phyloP scores from a whole-genome alignment of 768 basidiomycete genomes.

The Hericium alpestre region DNA sequence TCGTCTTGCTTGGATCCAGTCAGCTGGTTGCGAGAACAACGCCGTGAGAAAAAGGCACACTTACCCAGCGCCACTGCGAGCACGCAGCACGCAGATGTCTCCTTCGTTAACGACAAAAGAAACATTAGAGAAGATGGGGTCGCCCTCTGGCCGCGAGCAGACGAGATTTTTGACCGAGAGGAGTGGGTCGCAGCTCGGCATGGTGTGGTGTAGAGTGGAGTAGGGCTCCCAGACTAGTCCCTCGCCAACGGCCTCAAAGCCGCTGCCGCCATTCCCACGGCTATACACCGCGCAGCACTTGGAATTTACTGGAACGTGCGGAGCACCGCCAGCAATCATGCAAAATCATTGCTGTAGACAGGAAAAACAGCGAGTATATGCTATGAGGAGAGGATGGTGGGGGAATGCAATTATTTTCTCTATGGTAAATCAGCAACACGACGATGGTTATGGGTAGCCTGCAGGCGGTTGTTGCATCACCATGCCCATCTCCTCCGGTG shows the following conservation, averaged over 20 bases:
- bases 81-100: conserved; percentile 70
- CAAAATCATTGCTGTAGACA: no score
- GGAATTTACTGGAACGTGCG: no score
- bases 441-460: conserved; percentile 6
- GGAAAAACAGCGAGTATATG: no score
- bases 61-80: conserved; percentile 69
- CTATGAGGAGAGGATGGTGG: no score
- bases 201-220: no score
- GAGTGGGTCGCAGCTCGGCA: no score
- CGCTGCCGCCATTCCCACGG: no score
- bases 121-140: conserved; percentile 48
- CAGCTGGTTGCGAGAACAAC: neutral
- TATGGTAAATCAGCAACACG: conserved; percentile 5
- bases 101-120: conserved; percentile 56
- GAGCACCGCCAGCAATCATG: no score
- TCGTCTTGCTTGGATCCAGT: conserved; percentile 39
- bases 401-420: no score
- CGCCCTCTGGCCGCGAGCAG: conserved; percentile 36
- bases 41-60: conserved; percentile 6
- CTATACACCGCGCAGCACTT: no score
- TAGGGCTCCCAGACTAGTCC: no score
- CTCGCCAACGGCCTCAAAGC: no score
- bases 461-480: conserved; percentile 18
- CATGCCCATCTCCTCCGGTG: conserved; percentile 70
- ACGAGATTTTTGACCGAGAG: conserved; percentile 45